A percentile compares a stretch with the other conserved stretches of the same genome.
These are phyloP conservation scores for Chaetoscypha palmicola DNA, from an alignment of 2,329 filamentous ascomycete genomes.

Conservation along the genomic window DNA sequence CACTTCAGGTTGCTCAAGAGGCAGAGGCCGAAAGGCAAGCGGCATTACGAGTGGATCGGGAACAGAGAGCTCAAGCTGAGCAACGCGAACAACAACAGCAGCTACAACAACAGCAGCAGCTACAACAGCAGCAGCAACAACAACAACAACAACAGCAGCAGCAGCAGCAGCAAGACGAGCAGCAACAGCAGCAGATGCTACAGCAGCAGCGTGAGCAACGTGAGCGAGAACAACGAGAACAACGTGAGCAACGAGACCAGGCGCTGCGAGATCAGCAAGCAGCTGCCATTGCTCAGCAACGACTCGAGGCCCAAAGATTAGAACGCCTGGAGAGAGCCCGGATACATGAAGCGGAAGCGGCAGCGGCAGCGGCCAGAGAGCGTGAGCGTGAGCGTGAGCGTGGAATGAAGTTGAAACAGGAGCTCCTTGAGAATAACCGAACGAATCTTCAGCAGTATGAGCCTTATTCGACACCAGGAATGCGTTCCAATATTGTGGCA, in stretches of 20 bases:
- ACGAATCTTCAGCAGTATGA: slow-evolving; percentile 33
- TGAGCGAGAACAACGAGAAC: slow-evolving; percentile 9
- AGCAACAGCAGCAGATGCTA: slow-evolving; percentile 7
- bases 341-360: background rate
- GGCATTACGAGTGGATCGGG: slow-evolving; percentile 23
- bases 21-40: slow-evolving; percentile 27
- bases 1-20: slow-evolving; percentile 25
- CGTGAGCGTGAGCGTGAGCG: background rate
- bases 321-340: slow-evolving; percentile 11
- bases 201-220: slow-evolving; percentile 8
- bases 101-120: slow-evolving; percentile 7
- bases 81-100: slow-evolving; percentile 19
- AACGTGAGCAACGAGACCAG: slow-evolving; percentile 4
- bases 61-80: slow-evolving; percentile 19
- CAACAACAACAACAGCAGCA: slow-evolving; percentile 6
- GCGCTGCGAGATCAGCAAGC: slow-evolving; percentile 9
- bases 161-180: slow-evolving; percentile 12
- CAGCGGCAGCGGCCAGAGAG: background rate
- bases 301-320: slow-evolving; percentile 12
- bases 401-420: slow-evolving; percentile 30
- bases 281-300: slow-evolving; percentile 6
- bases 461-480: slow-evolving; percentile 22
- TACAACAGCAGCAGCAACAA: slow-evolving; percentile 9
- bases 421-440: slow-evolving; percentile 18
- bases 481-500: slow-evolving; percentile 17